These are phyloP conservation scores for Cyphellophora attinorum DNA, from an alignment of 2,329 filamentous ascomycete genomes.

Conservation along the genomic window DNA sequence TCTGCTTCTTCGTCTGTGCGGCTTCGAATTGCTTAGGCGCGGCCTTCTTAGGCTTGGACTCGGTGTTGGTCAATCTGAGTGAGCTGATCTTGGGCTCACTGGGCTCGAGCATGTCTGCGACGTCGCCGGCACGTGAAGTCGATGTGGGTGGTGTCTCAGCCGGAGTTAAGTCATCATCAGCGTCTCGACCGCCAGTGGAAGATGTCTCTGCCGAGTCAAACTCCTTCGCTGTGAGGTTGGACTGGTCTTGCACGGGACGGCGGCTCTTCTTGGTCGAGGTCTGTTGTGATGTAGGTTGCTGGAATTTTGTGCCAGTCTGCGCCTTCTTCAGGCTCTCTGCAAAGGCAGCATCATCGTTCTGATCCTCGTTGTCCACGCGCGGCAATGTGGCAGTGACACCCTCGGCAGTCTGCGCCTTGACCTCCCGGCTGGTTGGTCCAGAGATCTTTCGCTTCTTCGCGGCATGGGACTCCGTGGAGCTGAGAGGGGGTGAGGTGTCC, in stretches of 20 bases:
- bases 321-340: slow-evolving; percentile 62
- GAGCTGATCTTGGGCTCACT: slow-evolving; percentile 59
- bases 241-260: slow-evolving; percentile 30
- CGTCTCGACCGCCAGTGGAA: slow-evolving; percentile 60
- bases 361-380: slow-evolving; percentile 46
- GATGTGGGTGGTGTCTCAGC: slow-evolving; percentile 50
- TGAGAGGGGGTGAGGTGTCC: slow-evolving; percentile 8
- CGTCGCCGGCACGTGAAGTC: slow-evolving; percentile 51
- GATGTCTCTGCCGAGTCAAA: slow-evolving; percentile 48
- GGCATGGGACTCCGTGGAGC: slow-evolving; percentile 10
- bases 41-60: slow-evolving; percentile 43
- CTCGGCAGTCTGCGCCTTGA: slow-evolving; percentile 20
- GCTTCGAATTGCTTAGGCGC: slow-evolving; percentile 57
- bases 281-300: slow-evolving; percentile 23
- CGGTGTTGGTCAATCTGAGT: slow-evolving; percentile 65
- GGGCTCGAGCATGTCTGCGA: slow-evolving; percentile 87
- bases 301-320: slow-evolving; percentile 58
- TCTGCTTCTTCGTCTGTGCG: slow-evolving; percentile 85
- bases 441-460: slow-evolving; percentile 32
- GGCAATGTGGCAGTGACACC: slow-evolving; percentile 16
- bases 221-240: slow-evolving; percentile 36
- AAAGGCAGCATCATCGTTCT: slow-evolving; percentile 63
- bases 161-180: slow-evolving; percentile 70
- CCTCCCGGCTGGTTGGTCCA: slow-evolving; percentile 23
- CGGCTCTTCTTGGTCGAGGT: slow-evolving; percentile 21